Evolutionary conservation across 441 rosid genomes (phyloP), one percentile per base, ranked within the genome.

Genomic region (Melastoma candidum): DNA sequence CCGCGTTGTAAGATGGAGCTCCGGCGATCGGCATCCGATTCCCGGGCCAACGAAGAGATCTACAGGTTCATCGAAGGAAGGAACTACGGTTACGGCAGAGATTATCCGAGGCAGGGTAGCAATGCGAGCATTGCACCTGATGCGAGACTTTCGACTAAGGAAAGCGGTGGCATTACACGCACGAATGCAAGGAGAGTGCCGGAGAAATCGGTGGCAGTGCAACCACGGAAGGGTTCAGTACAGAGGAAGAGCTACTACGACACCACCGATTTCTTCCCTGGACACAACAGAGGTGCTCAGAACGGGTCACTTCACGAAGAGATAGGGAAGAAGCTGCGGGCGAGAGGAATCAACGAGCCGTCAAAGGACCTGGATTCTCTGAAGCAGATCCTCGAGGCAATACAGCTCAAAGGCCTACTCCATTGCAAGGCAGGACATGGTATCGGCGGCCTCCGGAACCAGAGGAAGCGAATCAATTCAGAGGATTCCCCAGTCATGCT

Each of bases 21-120:
- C 1, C 78, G 95, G 71, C 82, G 98, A 85, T 88, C 90, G 39
- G 89, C 89, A 7, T 92, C 97, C 7, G 96, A 88, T 72, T 89
- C 97, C 1, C 74, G 95, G 57, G 83, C 77, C 63, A 60, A 63
- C 59, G 76, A 75, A 66, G 95, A 84, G 54, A 59, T 71, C 26
- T 77, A 74, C 51, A 71, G 80, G 9, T 83, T 85, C 69, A 63
- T 78, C 0, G 96, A 85, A 47, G 81, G 71, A 60, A 61, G 56
- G 62, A 73, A 67, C 77, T 73, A 75, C 44, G 69, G 56, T 73
- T 74, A 39, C 72, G 22, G 22, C 22, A 17, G 22, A 17, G 64
- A 14, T 58, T 44, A 22, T 63, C 68, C 57, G 46, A 50, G 41
- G 4, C 71, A 66, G 57, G 13, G 46, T 55, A 64, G 46, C 48